phyloP scores from a whole-genome alignment of 306 rosid species.

The Albizia julibrissin region DNA sequence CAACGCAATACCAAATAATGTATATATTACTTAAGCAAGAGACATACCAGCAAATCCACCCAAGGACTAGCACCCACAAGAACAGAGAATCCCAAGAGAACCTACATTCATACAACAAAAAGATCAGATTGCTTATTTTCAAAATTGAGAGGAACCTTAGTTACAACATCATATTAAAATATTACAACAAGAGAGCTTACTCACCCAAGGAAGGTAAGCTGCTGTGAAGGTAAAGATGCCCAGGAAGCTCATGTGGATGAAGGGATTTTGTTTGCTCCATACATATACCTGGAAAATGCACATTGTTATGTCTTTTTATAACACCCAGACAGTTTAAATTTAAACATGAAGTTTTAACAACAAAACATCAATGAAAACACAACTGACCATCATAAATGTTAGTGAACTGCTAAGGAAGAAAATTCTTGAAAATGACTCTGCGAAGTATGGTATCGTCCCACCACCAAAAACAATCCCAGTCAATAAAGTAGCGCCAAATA shows the following conservation, averaged over 20 bases:
- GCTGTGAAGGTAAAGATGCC: conserved; percentile 95
- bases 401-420: conserved; percentile 92
- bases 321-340: neutral
- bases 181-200: conserved; percentile 32
- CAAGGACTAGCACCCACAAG: conserved; percentile 72
- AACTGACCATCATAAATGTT: conserved; percentile 92
- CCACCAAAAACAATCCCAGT: conserved; percentile 67
- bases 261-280: conserved; percentile 99
- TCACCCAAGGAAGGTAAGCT: conserved; percentile 96
- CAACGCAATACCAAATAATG: neutral
- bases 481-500: conserved; percentile 64
- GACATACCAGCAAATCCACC: conserved; percentile 71
- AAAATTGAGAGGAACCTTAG: neutral
- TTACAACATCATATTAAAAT: neutral
- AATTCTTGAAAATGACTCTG: conserved; percentile 81
- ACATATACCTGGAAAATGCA: conserved; percentile 74
- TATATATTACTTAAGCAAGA: neutral
- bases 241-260: conserved; percentile 90
- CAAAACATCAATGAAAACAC: conserved; percentile 14
- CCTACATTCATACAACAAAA: conserved; percentile 33
- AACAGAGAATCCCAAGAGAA: conserved; percentile 67
- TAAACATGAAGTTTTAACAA: neutral
- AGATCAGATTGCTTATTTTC: neutral
- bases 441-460: conserved; percentile 68
- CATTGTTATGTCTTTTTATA: neutral